Base-by-base conservation (phyloP, 2,329 filamentous ascomycete genomes). In the Diplodia mutila region DNA sequence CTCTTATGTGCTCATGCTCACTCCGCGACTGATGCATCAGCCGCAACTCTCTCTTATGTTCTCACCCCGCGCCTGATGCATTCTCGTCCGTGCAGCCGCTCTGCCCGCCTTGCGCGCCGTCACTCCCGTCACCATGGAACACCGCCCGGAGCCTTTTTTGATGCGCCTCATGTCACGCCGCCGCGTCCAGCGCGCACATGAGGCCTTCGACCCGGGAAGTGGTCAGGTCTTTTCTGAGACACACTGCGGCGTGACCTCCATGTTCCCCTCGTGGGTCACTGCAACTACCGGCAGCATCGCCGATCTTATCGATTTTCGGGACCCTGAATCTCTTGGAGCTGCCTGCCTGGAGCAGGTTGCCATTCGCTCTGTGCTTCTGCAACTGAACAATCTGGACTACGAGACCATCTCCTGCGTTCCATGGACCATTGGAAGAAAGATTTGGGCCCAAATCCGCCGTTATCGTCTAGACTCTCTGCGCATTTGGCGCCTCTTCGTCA, bases 141-240 rank as follows among this genome's bases (percentile, higher is more conserved):
- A 8, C 23, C 59, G 42, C 23, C 59, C 42, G n/a, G 27, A n/a
- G 3, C 42, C 42, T 5, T 63, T 63, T 18, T n/a, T 63, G 11
- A 51, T 23, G 29, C 42, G 59, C 23, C 29, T 63, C 42, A 51
- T 63, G 6, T 63, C 59, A 16, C 46, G 42, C 42, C 59, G 59
- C 12, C 42, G 42, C n/a, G 59, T 63, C 14, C 42, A 49, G n/a
- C 59, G 27, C 25, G 59, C 59, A 2, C 59, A 18, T 37, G 59
- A 51, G 18, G 6, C 42, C 49, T 65, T 29, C 16, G 49, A 52
- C 25, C 49, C 48, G 11, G 48, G 25, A 2, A 65, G 34, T 23
- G 61, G 61, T 11, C 61, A 65, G 49, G 61, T 65, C 21, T 65
- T 65, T 18, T 42, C 61, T 32, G 61, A 65, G 61, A 42, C 61